Percentiles rank a stretch among this genome's conserved stretches.
Conservation (phyloP, 345 rosid genomes). For the Atalantia buxifolia region DNA sequence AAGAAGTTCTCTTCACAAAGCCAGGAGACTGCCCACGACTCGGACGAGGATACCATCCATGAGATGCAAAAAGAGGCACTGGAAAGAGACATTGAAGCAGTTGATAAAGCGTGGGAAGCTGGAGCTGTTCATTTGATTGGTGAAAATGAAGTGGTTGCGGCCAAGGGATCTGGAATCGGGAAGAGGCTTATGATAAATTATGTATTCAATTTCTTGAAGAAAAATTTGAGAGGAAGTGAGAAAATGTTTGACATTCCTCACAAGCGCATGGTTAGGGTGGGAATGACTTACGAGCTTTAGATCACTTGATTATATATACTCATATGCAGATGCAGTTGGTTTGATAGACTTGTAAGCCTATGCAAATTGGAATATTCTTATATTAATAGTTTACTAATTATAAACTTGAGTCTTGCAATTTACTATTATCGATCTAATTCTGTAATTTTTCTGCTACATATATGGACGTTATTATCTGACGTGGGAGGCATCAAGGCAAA, state of each 20-base stretch:
- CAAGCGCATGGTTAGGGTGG: constrained; percentile 34
- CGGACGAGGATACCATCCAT: not conserved
- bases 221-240: constrained; percentile 25
- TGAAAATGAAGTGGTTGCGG: constrained; percentile 32
- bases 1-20: not conserved
- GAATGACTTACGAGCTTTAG: constrained; percentile 41
- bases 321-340: too few species aligned
- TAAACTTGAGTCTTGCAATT: too few species aligned
- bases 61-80: constrained; percentile 22
- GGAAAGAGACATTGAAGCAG: constrained; percentile 19
- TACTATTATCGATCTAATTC: too few species aligned
- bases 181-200: constrained; percentile 28
- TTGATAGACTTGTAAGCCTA: too few species aligned
- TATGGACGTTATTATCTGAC: too few species aligned
- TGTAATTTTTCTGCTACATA: too few species aligned
- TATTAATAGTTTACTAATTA: too few species aligned
- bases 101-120: constrained; percentile 28
- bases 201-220: constrained; percentile 30
- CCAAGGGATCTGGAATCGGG: constrained; percentile 16
- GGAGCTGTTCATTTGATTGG: constrained; percentile 44
- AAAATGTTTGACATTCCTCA: constrained; percentile 29
- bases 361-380: too few species aligned
- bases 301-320: too few species aligned
- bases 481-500: too few species aligned
- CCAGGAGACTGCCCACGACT: not conserved